Evolutionary conservation across 1,139 yeast genomes (phyloP).

Genomic region (Ogataea hybrid): DNA sequence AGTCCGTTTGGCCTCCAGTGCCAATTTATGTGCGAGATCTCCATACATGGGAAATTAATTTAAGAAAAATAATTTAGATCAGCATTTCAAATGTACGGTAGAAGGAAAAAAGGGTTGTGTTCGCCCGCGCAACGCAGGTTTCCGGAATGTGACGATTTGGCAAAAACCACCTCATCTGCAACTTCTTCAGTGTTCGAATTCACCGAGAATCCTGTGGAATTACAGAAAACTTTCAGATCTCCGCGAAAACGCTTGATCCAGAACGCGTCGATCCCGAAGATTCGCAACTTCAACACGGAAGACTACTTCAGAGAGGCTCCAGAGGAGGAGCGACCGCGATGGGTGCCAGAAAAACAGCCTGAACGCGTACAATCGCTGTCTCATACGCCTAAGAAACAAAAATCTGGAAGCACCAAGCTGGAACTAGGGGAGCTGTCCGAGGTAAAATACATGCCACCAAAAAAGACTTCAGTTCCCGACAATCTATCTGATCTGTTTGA

Average conservation of each 20-base stretch:
- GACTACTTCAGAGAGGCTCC: constrained; percentile 19
- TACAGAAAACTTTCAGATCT: neutral
- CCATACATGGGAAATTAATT: constrained; percentile 69
- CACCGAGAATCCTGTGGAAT: constrained; percentile 3
- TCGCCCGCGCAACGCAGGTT: no score
- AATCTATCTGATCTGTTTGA: constrained; percentile 1
- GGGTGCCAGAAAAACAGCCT: constrained; percentile 5
- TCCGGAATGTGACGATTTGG: no score
- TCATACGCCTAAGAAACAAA: neutral
- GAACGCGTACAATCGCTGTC: neutral
- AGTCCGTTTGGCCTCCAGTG: constrained; percentile 81
- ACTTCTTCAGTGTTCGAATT: constrained; percentile 8
- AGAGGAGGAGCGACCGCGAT: constrained; percentile 7
- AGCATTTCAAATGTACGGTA: neutral
- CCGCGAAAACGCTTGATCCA: constrained; percentile 11
- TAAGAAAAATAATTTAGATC: neutral
- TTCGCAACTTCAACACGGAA: constrained; percentile 10
- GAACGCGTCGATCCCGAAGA: constrained; percentile 19
- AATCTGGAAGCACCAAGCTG: neutral
- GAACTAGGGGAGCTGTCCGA: no score
- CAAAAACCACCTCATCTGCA: no score
- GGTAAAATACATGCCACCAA: neutral
- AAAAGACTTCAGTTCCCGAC: neutral
- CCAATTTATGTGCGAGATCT: constrained; percentile 76
- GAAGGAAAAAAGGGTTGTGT: neutral